These are phyloP conservation scores for Thecaphora thlaspeos DNA, from an alignment of 1,284 basidiomycete genomes.

Conservation along the genomic window DNA sequence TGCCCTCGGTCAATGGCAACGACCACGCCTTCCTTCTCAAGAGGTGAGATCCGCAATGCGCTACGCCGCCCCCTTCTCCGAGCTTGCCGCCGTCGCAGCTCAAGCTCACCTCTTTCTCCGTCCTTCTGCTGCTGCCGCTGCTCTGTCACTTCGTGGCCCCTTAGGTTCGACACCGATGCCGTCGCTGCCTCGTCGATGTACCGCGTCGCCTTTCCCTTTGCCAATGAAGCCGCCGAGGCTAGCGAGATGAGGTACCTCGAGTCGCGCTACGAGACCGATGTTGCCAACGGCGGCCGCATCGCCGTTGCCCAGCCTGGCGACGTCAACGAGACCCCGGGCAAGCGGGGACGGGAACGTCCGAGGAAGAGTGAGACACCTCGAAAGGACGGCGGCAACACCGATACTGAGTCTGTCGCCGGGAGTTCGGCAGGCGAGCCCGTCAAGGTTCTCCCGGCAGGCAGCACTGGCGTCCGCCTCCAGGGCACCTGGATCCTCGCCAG, in stretches of 20 bases:
- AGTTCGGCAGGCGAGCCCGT: conserved; percentile 12
- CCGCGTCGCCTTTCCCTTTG: conserved; percentile 88
- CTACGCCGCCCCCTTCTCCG: too few relatives aligned
- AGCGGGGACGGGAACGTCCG: conserved; percentile 36
- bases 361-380: conserved; percentile 28
- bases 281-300: conserved; percentile 75
- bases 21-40: conserved; percentile 70
- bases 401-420: conserved; percentile 21
- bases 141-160: too few relatives aligned
- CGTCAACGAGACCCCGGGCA: conserved; percentile 57
- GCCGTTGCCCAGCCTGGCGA: conserved; percentile 59
- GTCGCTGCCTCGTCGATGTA: conserved; percentile 97
- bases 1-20: conserved; percentile 67
- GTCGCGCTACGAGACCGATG: conserved; percentile 72
- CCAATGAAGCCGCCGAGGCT: conserved; percentile 76
- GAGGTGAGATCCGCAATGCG: too few relatives aligned
- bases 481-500: conserved; percentile 82
- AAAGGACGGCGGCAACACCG: conserved; percentile 16
- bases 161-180: conserved; percentile 93
- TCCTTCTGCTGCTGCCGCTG: too few relatives aligned
- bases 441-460: conserved; percentile 42
- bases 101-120: too few relatives aligned
- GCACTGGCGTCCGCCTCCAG: conserved; percentile 66
- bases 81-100: too few relatives aligned
- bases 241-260: conserved; percentile 81